phyloP scores from a whole-genome alignment of 257 asterid species.

The Forsythia suspensa region DNA sequence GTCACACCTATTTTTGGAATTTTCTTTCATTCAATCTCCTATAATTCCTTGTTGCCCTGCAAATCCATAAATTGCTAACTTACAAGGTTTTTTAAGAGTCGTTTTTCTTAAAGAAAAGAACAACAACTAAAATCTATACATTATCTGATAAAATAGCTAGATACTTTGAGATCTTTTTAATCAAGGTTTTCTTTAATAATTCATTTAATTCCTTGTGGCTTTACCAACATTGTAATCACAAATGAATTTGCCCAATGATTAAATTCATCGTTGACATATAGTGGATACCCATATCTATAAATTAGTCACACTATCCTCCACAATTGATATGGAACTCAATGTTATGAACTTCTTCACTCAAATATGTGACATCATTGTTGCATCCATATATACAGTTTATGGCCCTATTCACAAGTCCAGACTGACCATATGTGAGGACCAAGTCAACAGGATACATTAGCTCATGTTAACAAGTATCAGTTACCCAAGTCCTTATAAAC shows the following conservation, averaged over 20 bases:
- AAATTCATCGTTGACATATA: not conserved
- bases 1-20: not conserved
- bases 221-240: not conserved
- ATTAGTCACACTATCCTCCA: not conserved
- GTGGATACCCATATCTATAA: not conserved
- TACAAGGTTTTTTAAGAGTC: not conserved
- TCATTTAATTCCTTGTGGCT: not conserved
- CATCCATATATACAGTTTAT: not conserved
- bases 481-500: not conserved
- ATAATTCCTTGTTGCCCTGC: not conserved
- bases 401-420: not conserved
- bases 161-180: not conserved
- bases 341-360: not conserved
- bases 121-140: not conserved
- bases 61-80: not conserved
- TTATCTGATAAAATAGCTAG: not conserved
- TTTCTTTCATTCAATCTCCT: slow-evolving; percentile 9
- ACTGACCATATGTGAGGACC: not conserved
- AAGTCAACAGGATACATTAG: not conserved
- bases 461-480: not conserved
- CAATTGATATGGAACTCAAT: not conserved
- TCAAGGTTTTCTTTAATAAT: not conserved
- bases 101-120: not conserved
- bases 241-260: not conserved
- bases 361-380: not conserved